Base-by-base conservation (phyloP, 768 basidiomycete species). In the Tricholoma furcatifolium region DNA sequence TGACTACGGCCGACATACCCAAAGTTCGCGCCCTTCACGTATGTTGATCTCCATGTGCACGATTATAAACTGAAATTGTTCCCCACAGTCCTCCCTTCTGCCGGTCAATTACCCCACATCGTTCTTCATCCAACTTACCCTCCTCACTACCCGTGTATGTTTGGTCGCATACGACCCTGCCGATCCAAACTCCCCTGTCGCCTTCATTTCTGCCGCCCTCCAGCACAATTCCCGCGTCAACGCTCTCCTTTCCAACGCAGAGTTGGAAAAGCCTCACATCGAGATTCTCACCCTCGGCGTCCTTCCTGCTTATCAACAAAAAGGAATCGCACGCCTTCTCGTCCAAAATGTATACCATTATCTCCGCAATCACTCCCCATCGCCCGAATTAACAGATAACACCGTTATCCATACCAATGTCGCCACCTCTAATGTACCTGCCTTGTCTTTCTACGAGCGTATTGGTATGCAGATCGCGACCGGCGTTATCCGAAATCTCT, bases 271-370 rank as follows among this genome's bases (percentile, higher is more conserved):
- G 30, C 65, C 71, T 42, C 70, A 67, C 54, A 62, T 82, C 18
- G 75, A 80, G 60, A 75, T 82, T 54, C 76, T 80, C 30, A 79
- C 79, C 1, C 74, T 82, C 2, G 79, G 80, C 31, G 77, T 82
- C 14, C 69, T 73, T 39, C 78, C 79, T 3, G 55, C 68, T 2
- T 75, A 70, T 61, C 78, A 71, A 54, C 65, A 76, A 11, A 60
- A 61, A 32, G 76, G 78, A 34, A 62, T 81, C 34, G 79, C 75
- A 9, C 71, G 70, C 31, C 71, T 66, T 17, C 74, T 82, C 52
- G 62, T 80, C 24, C 65, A 62, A 27, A 62, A 66, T 27, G 64
- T 72, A 0, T 47, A 69, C 43, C 49, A 67, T 31, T 61, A 62
- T 43, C 58, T 74, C 58, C 62, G 64, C 30, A 60, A 64, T 51